phyloP scores from a whole-genome alignment of 2,329 filamentous ascomycete genomes.

The Venturia asperata region DNA sequence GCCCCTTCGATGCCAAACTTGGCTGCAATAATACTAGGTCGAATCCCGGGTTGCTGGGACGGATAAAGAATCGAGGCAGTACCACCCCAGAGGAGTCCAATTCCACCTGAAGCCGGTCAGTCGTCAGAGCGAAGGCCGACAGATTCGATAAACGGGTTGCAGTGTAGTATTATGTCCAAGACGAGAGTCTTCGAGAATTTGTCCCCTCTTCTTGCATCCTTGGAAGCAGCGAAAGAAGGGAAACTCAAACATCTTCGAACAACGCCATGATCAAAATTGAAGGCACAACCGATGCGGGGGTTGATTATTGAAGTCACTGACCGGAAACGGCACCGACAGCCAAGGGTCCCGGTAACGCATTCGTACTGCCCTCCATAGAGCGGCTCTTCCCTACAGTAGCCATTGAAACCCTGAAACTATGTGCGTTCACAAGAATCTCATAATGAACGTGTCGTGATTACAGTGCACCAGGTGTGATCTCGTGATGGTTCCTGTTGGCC shows the following conservation, averaged over 20 bases:
- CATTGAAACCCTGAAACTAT: background rate
- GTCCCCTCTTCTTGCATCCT: background rate
- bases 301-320: background rate
- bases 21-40: slow-evolving; percentile 53
- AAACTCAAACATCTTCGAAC: background rate
- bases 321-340: background rate
- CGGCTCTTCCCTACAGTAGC: background rate
- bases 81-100: slow-evolving; percentile 53
- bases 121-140: background rate
- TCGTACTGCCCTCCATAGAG: background rate
- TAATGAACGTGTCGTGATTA: background rate
- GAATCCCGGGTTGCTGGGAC: slow-evolving; percentile 55
- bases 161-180: background rate
- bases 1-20: slow-evolving; percentile 67
- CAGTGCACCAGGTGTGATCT: background rate
- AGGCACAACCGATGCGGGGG: background rate
- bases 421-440: background rate
- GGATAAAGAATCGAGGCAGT: slow-evolving; percentile 51
- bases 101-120: slow-evolving; percentile 42
- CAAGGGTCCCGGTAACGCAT: background rate
- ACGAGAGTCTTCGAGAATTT: background rate
- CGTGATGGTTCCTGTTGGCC: background rate
- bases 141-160: background rate
- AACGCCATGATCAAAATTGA: background rate
- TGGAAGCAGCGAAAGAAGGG: background rate